Conservation (phyloP, 257 asterid genomes). For the Leonotis leonurus region DNA sequence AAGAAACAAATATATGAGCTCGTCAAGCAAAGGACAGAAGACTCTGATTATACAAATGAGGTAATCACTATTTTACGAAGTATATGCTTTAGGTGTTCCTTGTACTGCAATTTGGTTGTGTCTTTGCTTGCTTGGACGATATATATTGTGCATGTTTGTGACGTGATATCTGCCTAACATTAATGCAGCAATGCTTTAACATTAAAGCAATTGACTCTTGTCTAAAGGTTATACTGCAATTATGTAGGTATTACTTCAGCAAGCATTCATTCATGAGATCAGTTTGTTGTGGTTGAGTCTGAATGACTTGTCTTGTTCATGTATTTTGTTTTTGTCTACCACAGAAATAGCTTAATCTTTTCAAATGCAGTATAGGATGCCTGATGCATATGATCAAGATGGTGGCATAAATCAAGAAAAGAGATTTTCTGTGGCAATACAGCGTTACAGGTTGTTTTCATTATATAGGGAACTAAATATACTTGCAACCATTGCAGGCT, state of each 20-base stretch:
- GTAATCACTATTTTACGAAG: constrained; percentile 28
- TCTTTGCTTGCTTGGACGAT: constrained; percentile 2
- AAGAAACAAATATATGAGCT: constrained; percentile 77
- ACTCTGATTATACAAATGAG: constrained; percentile 53
- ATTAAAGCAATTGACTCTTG: constrained; percentile 4
- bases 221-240: neutral
- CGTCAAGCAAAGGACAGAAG: constrained; percentile 67
- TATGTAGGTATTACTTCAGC: neutral
- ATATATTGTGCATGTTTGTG: constrained; percentile 2
- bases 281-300: neutral
- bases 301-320: constrained; percentile 1
- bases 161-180: neutral
- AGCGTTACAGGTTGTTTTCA: constrained; percentile 34
- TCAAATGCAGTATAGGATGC: constrained; percentile 69
- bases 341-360: neutral
- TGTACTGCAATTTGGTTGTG: too few relatives aligned
- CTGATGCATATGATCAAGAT: constrained; percentile 52
- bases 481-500: neutral
- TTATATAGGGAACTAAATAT: constrained; percentile 1
- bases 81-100: neutral
- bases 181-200: too few relatives aligned
- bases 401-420: constrained; percentile 43
- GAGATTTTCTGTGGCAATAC: constrained; percentile 44
- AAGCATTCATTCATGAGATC: neutral
- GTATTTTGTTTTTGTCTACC: neutral